phyloP scores from a whole-genome alignment of 495 filamentous ascomycete species.

The Glonium stellatum region DNA sequence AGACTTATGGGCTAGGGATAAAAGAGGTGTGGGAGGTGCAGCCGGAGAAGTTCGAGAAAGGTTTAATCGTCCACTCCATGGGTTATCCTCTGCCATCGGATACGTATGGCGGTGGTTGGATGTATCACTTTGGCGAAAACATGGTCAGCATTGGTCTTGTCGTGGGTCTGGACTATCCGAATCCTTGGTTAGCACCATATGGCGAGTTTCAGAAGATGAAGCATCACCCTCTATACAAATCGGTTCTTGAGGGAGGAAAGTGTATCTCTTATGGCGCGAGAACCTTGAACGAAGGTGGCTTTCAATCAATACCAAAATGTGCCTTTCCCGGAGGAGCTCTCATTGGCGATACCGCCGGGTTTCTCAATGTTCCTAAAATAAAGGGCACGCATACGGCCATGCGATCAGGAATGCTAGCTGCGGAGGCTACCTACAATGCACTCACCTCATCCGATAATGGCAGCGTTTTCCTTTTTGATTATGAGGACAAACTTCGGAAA shows the following conservation, averaged over 20 bases:
- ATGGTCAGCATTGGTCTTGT: constrained; percentile 91
- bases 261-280: constrained; percentile 96
- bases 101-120: constrained; percentile 94
- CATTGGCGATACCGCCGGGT: constrained; percentile 93
- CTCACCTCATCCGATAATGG: constrained; percentile 50
- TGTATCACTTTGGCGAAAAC: constrained; percentile 99
- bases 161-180: constrained; percentile 89
- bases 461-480: constrained; percentile 86
- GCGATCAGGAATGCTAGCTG: constrained; percentile 94
- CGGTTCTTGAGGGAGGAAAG: constrained; percentile 83
- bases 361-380: constrained; percentile 96
- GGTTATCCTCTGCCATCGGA: constrained; percentile 83
- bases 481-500: constrained; percentile 82
- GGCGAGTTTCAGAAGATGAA: constrained; percentile 98
- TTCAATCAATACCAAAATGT: constrained; percentile 94
- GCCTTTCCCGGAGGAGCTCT: constrained; percentile 93
- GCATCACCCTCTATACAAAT: constrained; percentile 82
- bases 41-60: constrained; percentile 85
- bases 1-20: constrained; percentile 89
- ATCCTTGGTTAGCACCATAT: constrained; percentile 95
- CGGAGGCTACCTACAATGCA: constrained; percentile 77
- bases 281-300: constrained; percentile 91
- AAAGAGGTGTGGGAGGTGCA: constrained; percentile 98
- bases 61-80: constrained; percentile 83
- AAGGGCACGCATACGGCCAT: constrained; percentile 98